phyloP scores from a whole-genome alignment of 2,329 filamentous ascomycete genomes.

The Pseudocercospora ulei region DNA sequence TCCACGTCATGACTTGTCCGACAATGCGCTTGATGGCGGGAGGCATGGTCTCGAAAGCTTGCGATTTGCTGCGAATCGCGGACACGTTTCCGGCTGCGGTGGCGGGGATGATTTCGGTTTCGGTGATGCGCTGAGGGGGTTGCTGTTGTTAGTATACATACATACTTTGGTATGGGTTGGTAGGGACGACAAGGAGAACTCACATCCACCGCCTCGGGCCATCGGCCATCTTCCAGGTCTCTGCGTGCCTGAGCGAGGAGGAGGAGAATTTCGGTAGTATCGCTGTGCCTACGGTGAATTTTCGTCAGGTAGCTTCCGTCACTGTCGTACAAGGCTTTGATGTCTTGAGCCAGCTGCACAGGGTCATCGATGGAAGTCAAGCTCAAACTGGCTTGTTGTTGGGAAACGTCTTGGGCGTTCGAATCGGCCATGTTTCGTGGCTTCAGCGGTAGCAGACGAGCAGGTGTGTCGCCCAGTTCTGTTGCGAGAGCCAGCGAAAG shows the following conservation, averaged over 20 bases:
- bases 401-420: conserved; percentile 30
- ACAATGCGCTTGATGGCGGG: conserved; percentile 79
- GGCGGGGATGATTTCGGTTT: conserved; percentile 69
- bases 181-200: conserved; percentile 36
- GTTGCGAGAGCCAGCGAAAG: conserved; percentile 81
- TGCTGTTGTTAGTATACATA: neutral
- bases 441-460: conserved; percentile 70
- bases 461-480: conserved; percentile 70
- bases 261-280: conserved; percentile 51
- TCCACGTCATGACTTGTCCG: conserved; percentile 88
- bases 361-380: conserved; percentile 60
- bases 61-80: conserved; percentile 67
- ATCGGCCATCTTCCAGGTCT: conserved; percentile 50
- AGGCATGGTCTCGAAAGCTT: conserved; percentile 68
- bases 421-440: conserved; percentile 47
- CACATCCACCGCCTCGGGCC: conserved; percentile 56
- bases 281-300: conserved; percentile 50
- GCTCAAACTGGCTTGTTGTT: conserved; percentile 51
- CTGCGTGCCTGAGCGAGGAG: conserved; percentile 53
- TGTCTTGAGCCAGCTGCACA: conserved; percentile 52
- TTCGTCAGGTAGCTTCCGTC: conserved; percentile 53
- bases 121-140: conserved; percentile 48
- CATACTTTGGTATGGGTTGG: conserved; percentile 40
- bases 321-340: conserved; percentile 52
- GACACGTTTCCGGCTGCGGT: conserved; percentile 63